A percentile compares a stretch with the other conserved stretches of the same genome.
Evolutionary conservation across 306 rosid genomes (phyloP).

Genomic region (Spatholobus suberectus): DNA sequence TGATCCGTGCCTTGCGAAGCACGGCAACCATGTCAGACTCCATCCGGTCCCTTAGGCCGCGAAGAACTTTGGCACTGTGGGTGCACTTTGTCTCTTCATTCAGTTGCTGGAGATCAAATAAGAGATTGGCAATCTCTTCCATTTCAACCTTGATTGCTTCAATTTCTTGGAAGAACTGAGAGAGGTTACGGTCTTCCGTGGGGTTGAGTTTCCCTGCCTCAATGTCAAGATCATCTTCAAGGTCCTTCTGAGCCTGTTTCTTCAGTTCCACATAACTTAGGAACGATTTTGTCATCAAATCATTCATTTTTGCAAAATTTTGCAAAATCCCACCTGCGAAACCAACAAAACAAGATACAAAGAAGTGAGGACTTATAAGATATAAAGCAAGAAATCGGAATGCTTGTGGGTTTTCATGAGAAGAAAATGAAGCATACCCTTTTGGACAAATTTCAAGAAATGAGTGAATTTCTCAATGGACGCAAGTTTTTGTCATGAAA

Average conservation of each 20-base stretch:
- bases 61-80: slow-evolving; percentile 83
- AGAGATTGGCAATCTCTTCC: slow-evolving; percentile 97
- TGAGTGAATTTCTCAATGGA: slow-evolving; percentile 52
- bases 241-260: slow-evolving; percentile 73
- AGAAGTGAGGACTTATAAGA: neutral
- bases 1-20: slow-evolving; percentile 71
- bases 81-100: slow-evolving; percentile 80
- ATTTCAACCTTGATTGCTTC: slow-evolving; percentile 69
- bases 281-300: slow-evolving; percentile 90
- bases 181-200: slow-evolving; percentile 73
- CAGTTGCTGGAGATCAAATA: slow-evolving; percentile 72
- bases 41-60: slow-evolving; percentile 82
- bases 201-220: slow-evolving; percentile 72
- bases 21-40: slow-evolving; percentile 79
- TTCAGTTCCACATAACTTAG: slow-evolving; percentile 90
- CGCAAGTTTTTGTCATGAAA: slow-evolving; percentile 3
- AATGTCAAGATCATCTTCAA: slow-evolving; percentile 59
- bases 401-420: neutral
- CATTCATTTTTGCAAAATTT: slow-evolving; percentile 75
- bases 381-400: slow-evolving; percentile 30
- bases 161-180: slow-evolving; percentile 75
- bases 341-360: slow-evolving; percentile 18
- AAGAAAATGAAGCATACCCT: slow-evolving; percentile 49
- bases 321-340: slow-evolving; percentile 52
- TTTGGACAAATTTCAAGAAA: slow-evolving; percentile 52